Evolutionary conservation across 2,329 filamentous ascomycete genomes (phyloP).

Genomic region (Diaporthe sp.): DNA sequence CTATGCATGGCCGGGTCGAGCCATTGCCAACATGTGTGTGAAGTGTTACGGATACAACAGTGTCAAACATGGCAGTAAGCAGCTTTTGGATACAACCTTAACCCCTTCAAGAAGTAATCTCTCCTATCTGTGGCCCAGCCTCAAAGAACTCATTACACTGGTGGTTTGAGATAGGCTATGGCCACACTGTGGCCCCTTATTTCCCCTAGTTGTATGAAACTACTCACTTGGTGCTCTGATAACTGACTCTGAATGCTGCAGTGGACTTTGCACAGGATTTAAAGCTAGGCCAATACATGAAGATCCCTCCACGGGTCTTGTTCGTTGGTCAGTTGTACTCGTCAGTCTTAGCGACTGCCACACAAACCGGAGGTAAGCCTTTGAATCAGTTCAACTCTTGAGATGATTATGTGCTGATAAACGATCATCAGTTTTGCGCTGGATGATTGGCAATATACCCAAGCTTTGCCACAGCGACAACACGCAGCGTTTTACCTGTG

Average conservation of each 20-base stretch:
- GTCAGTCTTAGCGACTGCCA: conserved; percentile 44
- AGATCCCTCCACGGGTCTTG: conserved; percentile 45
- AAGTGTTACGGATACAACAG: conserved; percentile 47
- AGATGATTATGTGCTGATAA: not conserved
- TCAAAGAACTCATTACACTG: no score
- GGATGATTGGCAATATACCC: conserved; percentile 43
- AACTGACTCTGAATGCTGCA: no score
- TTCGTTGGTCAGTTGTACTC: conserved; percentile 48
- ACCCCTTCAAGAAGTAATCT: no score
- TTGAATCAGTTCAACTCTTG: no score
- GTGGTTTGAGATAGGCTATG: no score
- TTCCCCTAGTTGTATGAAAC: no score
- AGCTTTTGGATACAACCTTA: no score
- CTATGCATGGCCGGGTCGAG: conserved; percentile 45
- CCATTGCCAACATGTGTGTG: conserved; percentile 47
- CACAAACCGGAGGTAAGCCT: conserved; percentile 44
- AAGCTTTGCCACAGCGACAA: conserved; percentile 44
- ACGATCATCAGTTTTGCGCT: conserved; percentile 36
- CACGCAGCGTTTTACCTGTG: conserved; percentile 46
- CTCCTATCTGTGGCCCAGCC: no score
- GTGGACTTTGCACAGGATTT: conserved; percentile 46
- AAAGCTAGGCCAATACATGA: conserved; percentile 47
- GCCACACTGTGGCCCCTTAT: no score
- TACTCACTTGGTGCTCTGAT: no score
- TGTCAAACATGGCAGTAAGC: conserved; percentile 46